A percentile compares a stretch with the other conserved stretches of the same genome.
Conservation (phyloP, 306 rosid genomes). For the Psophocarpus tetragonolobus region DNA sequence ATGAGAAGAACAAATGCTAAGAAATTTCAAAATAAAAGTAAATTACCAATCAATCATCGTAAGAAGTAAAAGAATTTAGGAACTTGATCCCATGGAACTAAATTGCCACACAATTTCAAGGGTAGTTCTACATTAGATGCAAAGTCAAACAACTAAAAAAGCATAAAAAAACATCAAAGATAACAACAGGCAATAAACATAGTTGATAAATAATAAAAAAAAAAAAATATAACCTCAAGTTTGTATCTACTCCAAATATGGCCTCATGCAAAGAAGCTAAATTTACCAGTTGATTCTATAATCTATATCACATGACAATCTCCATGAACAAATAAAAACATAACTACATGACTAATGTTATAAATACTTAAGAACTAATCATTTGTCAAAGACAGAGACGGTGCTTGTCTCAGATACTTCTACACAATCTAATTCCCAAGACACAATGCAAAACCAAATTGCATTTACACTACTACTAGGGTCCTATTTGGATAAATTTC, state of each 20-base stretch:
- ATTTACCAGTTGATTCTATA: conserved; percentile 16
- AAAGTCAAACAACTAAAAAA: not conserved
- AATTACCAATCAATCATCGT: not conserved
- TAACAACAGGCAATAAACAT: not conserved
- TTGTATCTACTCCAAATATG: not conserved
- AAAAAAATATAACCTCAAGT: not conserved
- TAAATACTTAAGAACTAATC: conserved; percentile 16
- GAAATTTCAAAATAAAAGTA: conserved; percentile 12
- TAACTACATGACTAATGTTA: not conserved
- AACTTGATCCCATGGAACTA: conserved; percentile 2
- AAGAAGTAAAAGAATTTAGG: not conserved
- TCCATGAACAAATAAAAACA: conserved; percentile 8
- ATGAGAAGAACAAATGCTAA: conserved; percentile 4
- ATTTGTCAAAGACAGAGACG: not conserved
- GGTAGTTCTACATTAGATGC: not conserved
- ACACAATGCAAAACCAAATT: not conserved
- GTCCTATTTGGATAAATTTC: not conserved
- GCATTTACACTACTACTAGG: not conserved
- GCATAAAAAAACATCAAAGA: not conserved
- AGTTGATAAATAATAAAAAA: not conserved
- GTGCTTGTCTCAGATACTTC: not conserved
- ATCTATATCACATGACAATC: conserved; percentile 6
- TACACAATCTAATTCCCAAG: conserved; percentile 2
- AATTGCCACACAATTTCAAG: conserved; percentile 10
- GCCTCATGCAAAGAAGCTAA: not conserved